A percentile compares a stretch with the other conserved stretches of the same genome.
Evolutionary conservation across 805 yeast species (phyloP).

Genomic region (Pichia manshurica): DNA sequence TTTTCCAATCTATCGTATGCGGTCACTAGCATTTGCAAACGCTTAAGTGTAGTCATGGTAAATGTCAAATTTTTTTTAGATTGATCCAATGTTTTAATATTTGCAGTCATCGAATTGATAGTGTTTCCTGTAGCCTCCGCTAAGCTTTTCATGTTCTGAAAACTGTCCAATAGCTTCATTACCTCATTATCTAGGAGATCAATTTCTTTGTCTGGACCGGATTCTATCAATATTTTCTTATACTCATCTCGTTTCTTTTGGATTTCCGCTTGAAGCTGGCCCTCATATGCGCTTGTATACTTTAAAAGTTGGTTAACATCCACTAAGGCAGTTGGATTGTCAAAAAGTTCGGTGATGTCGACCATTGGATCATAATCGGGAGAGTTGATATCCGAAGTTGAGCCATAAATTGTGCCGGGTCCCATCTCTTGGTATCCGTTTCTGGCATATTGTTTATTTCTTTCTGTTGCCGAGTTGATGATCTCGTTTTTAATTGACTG

Average conservation of each 20-base stretch:
- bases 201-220: slow-evolving; percentile 12
- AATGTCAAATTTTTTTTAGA: slow-evolving; percentile 79
- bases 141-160: slow-evolving; percentile 41
- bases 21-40: slow-evolving; percentile 78
- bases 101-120: slow-evolving; percentile 66
- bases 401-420: background rate
- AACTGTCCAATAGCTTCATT: slow-evolving; percentile 36
- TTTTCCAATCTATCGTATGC: slow-evolving; percentile 59
- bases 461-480: background rate
- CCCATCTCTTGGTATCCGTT: background rate
- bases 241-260: slow-evolving; percentile 32
- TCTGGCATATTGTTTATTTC: background rate
- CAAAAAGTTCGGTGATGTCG: slow-evolving; percentile 48
- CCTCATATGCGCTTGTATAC: slow-evolving; percentile 47
- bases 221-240: slow-evolving; percentile 21
- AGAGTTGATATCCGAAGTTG: slow-evolving; percentile 26
- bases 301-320: slow-evolving; percentile 46
- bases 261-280: slow-evolving; percentile 43
- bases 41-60: slow-evolving; percentile 79
- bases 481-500: slow-evolving; percentile 1
- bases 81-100: slow-evolving; percentile 71
- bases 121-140: slow-evolving; percentile 53
- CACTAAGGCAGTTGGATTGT: slow-evolving; percentile 43
- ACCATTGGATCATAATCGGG: slow-evolving; percentile 46
- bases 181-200: slow-evolving; percentile 32